These are phyloP conservation scores for Hyphopichia burtonii DNA, from an alignment of 1,139 yeast genomes.

Conservation along the genomic window DNA sequence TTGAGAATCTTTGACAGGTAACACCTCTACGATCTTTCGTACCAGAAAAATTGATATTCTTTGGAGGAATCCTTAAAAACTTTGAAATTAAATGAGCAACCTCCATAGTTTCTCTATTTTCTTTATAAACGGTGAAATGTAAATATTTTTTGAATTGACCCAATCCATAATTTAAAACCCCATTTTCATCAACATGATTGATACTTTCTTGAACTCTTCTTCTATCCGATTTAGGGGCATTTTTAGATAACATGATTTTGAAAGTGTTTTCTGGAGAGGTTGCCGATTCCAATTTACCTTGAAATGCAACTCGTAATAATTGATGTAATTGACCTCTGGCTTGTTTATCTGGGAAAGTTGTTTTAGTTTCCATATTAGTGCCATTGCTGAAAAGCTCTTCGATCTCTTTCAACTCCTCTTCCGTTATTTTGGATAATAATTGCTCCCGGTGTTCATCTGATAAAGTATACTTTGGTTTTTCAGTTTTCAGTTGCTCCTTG, in stretches of 20 bases:
- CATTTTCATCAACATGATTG: constrained; percentile 50
- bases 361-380: constrained; percentile 56
- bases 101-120: constrained; percentile 97
- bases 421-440: constrained; percentile 57
- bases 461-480: constrained; percentile 42
- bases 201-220: constrained; percentile 43
- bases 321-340: constrained; percentile 76
- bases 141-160: constrained; percentile 70
- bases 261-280: constrained; percentile 72
- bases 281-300: constrained; percentile 72
- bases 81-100: constrained; percentile 75
- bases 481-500: constrained; percentile 26
- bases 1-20: constrained; percentile 80
- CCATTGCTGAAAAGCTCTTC: constrained; percentile 58
- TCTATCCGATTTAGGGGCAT: constrained; percentile 17
- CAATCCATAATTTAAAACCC: constrained; percentile 53
- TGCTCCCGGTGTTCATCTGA: constrained; percentile 43
- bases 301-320: constrained; percentile 70
- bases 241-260: constrained; percentile 51
- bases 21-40: constrained; percentile 97
- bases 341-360: constrained; percentile 63
- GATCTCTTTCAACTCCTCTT: constrained; percentile 54
- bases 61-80: constrained; percentile 70
- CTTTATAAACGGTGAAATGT: constrained; percentile 83
- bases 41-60: constrained; percentile 79